These are phyloP conservation scores for Dentipellis fragilis DNA, from an alignment of 768 basidiomycete genomes.

Conservation along the genomic window DNA sequence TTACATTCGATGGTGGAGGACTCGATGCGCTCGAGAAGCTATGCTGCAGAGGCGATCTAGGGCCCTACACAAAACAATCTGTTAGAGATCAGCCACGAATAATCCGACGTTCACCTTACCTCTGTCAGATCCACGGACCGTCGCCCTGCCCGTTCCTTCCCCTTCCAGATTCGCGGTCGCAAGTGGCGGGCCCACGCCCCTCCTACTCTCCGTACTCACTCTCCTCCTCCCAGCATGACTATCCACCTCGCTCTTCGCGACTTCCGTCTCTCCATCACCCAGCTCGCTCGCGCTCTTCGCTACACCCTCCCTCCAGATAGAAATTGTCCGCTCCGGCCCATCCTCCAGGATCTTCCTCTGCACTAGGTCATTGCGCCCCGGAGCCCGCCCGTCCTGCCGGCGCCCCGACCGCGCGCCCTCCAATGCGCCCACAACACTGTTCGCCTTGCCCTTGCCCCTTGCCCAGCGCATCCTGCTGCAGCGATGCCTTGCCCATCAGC, in stretches of 20 bases:
- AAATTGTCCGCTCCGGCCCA: conserved; percentile 24
- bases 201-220: conserved; percentile 5
- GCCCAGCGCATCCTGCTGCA: not conserved
- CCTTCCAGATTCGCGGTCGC: conserved; percentile 6
- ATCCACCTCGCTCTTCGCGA: conserved; percentile 11
- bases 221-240: conserved; percentile 17
- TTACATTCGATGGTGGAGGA: conserved; percentile 3
- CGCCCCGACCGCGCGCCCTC: not conserved
- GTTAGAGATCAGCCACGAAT: not conserved
- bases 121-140: conserved; percentile 19
- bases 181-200: conserved; percentile 1
- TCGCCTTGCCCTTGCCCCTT: conserved; percentile 7
- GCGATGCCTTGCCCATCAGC: not conserved
- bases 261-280: not conserved
- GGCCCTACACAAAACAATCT: not conserved
- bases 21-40: conserved; percentile 2
- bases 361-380: conserved; percentile 20
- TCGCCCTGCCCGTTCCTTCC: conserved; percentile 13
- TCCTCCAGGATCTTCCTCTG: conserved; percentile 24
- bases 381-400: not conserved
- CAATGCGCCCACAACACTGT: conserved; percentile 9
- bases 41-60: conserved; percentile 3
- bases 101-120: conserved; percentile 6
- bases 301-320: conserved; percentile 25
- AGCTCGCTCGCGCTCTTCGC: conserved; percentile 18